Evolutionary conservation across 2,329 filamentous ascomycete genomes (phyloP).

Genomic region (Sarocladium kiliense): DNA sequence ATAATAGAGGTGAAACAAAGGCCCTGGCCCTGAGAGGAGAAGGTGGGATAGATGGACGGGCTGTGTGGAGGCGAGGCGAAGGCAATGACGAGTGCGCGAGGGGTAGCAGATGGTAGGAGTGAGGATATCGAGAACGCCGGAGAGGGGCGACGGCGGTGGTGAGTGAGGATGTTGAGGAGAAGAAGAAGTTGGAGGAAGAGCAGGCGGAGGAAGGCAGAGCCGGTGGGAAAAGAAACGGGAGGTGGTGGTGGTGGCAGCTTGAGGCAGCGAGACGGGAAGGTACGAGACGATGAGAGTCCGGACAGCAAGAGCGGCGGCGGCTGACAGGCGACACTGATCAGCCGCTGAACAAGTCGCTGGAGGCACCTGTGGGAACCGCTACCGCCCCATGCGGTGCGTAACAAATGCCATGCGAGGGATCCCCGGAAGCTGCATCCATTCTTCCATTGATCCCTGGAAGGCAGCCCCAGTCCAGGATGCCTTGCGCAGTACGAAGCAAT

Average conservation of each 20-base stretch:
- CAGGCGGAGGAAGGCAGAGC: not conserved
- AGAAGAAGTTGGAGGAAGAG: not conserved
- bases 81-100: not conserved
- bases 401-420: too few species aligned
- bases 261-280: not conserved
- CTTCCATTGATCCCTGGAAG: too few species aligned
- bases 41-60: constrained; percentile 4
- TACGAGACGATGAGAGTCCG: not conserved
- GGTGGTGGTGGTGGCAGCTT: not conserved
- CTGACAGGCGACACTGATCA: too few species aligned
- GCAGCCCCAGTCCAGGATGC: too few species aligned
- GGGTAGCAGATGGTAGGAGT: not conserved
- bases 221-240: not conserved
- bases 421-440: too few species aligned
- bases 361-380: too few species aligned
- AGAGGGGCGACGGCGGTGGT: not conserved
- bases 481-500: too few species aligned
- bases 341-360: not conserved
- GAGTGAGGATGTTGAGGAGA: not conserved
- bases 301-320: too few species aligned
- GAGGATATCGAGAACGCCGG: too few species aligned
- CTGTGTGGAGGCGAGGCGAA: constrained; percentile 2
- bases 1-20: constrained; percentile 8
- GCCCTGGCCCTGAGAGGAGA: not conserved
- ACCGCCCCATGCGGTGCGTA: too few species aligned